These are phyloP conservation scores for Eragrostis curvula DNA, from an alignment of 176 grass and related monocot species.

Conservation along the genomic window DNA sequence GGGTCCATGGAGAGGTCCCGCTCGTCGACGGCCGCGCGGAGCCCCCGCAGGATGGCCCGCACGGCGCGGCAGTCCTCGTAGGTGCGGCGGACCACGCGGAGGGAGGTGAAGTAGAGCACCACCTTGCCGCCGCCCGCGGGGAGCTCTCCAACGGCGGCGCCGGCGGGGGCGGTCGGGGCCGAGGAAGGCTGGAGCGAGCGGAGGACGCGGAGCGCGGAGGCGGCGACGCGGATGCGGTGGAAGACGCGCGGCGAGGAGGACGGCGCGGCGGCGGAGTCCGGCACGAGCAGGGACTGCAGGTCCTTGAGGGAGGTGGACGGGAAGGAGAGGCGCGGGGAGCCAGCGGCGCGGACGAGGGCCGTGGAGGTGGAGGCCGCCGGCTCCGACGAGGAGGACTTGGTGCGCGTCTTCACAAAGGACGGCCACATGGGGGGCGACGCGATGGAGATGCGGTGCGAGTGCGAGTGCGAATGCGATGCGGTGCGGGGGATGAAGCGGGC, in stretches of 20 bases:
- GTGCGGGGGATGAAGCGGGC: neutral
- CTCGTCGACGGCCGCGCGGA: constrained; percentile 71
- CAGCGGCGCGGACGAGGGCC: constrained; percentile 18
- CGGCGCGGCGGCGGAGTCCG: constrained; percentile 3
- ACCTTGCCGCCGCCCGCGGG: constrained; percentile 5
- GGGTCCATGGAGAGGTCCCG: constrained; percentile 73
- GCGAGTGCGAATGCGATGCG: too few species aligned
- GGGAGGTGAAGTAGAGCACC: constrained; percentile 85
- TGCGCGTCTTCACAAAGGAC: constrained; percentile 62
- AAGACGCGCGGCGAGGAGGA: constrained; percentile 58
- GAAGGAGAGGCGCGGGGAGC: constrained; percentile 47
- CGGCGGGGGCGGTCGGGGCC: neutral
- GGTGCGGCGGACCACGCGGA: constrained; percentile 71
- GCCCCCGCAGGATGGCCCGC: constrained; percentile 60
- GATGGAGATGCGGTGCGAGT: neutral
- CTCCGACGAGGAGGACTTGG: neutral
- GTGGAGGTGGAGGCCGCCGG: constrained; percentile 14
- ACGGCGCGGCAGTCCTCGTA: constrained; percentile 76
- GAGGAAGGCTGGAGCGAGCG: constrained; percentile 49
- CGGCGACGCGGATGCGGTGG: constrained; percentile 69
- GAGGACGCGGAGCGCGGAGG: constrained; percentile 60
- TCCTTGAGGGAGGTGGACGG: constrained; percentile 69
- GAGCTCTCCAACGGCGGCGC: neutral
- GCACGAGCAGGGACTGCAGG: constrained; percentile 61
- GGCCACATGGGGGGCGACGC: constrained; percentile 60